Conservation (phyloP, 441 rosid species). For the Gossypium armourianum region DNA sequence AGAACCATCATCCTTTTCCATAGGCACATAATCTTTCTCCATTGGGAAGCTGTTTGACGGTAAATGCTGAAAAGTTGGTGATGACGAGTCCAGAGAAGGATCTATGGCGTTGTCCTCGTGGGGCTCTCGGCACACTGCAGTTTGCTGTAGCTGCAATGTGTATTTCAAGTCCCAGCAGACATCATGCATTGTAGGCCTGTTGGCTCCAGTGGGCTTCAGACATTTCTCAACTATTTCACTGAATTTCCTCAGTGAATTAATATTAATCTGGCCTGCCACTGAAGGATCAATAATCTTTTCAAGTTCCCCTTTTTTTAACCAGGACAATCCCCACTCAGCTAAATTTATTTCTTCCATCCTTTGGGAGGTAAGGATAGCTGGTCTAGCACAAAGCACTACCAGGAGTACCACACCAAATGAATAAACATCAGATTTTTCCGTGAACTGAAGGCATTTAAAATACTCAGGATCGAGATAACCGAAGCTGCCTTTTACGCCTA, state of each 20-base stretch:
- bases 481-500: conserved; percentile 2
- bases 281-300: conserved; percentile 32
- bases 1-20: not conserved
- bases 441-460: not conserved
- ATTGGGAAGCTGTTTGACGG: conserved; percentile 4
- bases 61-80: not conserved
- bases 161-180: conserved; percentile 40
- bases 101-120: conserved; percentile 23
- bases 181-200: conserved; percentile 38
- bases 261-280: conserved; percentile 24
- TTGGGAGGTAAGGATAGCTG: conserved; percentile 15
- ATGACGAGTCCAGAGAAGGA: not conserved
- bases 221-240: conserved; percentile 37
- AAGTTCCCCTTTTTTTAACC: conserved; percentile 17
- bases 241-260: conserved; percentile 32
- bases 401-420: conserved; percentile 16
- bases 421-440: conserved; percentile 22
- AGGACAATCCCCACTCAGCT: conserved; percentile 34
- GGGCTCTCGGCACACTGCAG: conserved; percentile 19
- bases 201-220: conserved; percentile 21
- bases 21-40: not conserved
- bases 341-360: conserved; percentile 26
- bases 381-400: conserved; percentile 30
- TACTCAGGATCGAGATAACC: conserved; percentile 20
- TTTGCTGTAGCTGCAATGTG: conserved; percentile 27